These are phyloP conservation scores for Gillenia trifoliata DNA, from an alignment of 306 rosid species.

Conservation along the genomic window DNA sequence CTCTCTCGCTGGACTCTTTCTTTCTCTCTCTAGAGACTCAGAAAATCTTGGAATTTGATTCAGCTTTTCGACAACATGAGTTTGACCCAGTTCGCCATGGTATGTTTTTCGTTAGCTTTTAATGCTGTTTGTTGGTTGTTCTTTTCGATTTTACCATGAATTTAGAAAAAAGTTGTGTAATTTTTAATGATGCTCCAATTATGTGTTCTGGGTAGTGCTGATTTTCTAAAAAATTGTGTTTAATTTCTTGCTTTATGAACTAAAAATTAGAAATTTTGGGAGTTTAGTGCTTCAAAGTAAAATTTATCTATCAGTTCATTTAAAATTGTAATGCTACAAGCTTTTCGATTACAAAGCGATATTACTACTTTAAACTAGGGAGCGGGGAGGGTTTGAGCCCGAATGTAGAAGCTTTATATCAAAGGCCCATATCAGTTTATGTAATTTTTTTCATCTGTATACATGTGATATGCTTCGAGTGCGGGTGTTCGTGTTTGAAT, in stretches of 20 bases:
- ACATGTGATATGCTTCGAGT: background rate
- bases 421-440: background rate
- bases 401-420: too few relatives aligned
- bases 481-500: constrained; percentile 2
- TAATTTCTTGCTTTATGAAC: constrained; percentile 1
- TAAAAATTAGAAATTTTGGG: background rate
- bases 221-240: constrained; percentile 6
- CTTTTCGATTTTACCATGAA: background rate
- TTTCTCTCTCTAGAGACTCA: background rate
- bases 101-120: constrained; percentile 19
- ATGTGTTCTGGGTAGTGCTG: constrained; percentile 15
- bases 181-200: background rate
- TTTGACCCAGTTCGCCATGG: constrained; percentile 91
- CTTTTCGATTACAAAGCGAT: background rate
- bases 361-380: too few relatives aligned
- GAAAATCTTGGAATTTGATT: background rate
- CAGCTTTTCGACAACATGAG: constrained; percentile 30
- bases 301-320: background rate
- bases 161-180: background rate
- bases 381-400: too few relatives aligned
- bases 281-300: background rate
- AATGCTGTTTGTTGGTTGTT: background rate
- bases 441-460: background rate
- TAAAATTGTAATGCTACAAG: background rate
- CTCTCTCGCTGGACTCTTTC: background rate